Percentiles rank a stretch among this genome's conserved stretches.
These are phyloP conservation scores for Salix arbutifolia DNA, from an alignment of 345 rosid genomes.

Conservation along the genomic window DNA sequence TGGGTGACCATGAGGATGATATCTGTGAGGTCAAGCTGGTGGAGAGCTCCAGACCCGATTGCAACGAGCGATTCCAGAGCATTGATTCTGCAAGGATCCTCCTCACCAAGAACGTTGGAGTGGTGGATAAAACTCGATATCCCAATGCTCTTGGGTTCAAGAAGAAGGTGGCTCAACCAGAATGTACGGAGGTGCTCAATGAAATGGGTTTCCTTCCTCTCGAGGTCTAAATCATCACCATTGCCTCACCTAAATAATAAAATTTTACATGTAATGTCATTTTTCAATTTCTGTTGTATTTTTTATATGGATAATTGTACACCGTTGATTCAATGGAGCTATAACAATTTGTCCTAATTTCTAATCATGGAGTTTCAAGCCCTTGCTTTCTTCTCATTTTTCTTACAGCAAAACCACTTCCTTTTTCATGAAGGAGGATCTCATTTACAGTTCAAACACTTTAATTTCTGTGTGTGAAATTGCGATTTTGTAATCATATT, in stretches of 20 bases:
- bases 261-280: background rate
- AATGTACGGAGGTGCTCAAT: slow-evolving; percentile 3
- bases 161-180: background rate
- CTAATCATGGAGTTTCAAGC: no score
- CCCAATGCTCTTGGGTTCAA: slow-evolving; percentile 21
- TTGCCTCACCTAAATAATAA: background rate
- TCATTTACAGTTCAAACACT: no score
- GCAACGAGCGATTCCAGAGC: slow-evolving; percentile 10
- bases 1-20: slow-evolving; percentile 20
- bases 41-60: slow-evolving; percentile 8
- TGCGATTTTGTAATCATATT: background rate
- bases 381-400: no score
- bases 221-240: background rate
- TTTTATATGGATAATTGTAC: background rate
- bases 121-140: slow-evolving; percentile 10
- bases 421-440: no score
- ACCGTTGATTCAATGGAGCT: background rate
- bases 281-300: background rate
- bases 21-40: slow-evolving; percentile 19
- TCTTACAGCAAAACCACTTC: no score
- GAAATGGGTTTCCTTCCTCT: slow-evolving; percentile 23
- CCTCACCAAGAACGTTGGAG: slow-evolving; percentile 19
- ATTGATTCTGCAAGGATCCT: slow-evolving; percentile 7
- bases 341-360: background rate
- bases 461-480: background rate